Conservation (phyloP, 768 basidiomycete genomes). For the Dacryopinax spathularia region DNA sequence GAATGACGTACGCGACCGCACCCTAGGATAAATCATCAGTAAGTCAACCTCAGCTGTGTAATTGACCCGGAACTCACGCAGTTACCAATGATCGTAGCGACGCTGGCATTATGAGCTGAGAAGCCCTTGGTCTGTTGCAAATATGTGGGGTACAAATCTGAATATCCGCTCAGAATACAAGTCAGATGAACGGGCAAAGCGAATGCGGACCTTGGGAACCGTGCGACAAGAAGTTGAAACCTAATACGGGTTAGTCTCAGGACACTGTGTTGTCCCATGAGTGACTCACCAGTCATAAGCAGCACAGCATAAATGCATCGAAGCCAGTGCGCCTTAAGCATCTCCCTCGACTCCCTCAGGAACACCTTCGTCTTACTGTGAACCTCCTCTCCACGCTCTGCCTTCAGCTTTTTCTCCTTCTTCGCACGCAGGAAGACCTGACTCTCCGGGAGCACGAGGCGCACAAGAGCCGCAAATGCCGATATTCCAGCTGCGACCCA, state of each 20-base stretch:
- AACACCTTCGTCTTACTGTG: conserved; percentile 43
- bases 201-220: conserved; percentile 33
- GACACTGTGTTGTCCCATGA: no score
- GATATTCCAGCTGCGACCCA: conserved; percentile 61
- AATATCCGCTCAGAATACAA: conserved; percentile 14
- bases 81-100: conserved; percentile 72
- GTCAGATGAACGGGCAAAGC: conserved; percentile 9
- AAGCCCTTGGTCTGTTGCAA: conserved; percentile 50
- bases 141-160: conserved; percentile 74
- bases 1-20: conserved; percentile 29
- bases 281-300: conserved; percentile 41
- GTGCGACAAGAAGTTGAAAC: conserved; percentile 47
- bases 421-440: conserved; percentile 54
- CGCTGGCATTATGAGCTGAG: conserved; percentile 40
- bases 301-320: conserved; percentile 24
- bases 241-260: neutral
- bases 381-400: conserved; percentile 24
- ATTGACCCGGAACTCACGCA: conserved; percentile 30
- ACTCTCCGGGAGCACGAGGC: conserved; percentile 63
- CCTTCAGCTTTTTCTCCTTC: conserved; percentile 32
- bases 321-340: conserved; percentile 26
- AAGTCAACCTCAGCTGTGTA: neutral
- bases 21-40: conserved; percentile 20
- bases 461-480: conserved; percentile 49
- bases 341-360: conserved; percentile 21